Percentiles rank a stretch among this genome's conserved stretches.
phyloP scores from a whole-genome alignment of 768 basidiomycete genomes.

The Serendipita indica region DNA sequence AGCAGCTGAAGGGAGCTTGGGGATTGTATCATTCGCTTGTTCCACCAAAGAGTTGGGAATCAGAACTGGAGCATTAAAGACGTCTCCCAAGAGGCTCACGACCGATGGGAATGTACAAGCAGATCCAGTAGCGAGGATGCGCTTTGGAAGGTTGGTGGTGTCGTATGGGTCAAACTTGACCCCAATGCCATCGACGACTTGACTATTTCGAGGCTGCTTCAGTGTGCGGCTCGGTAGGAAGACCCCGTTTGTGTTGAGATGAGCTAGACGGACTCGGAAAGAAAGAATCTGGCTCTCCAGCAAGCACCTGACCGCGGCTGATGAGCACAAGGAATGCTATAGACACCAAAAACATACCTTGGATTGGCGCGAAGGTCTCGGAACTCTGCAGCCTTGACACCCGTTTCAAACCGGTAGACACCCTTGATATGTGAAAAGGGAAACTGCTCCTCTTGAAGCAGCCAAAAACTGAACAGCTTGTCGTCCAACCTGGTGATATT shows the following conservation, averaged over 20 bases:
- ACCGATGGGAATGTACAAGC: slow-evolving; percentile 76
- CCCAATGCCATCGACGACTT: slow-evolving; percentile 32
- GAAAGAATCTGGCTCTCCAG: slow-evolving; percentile 68
- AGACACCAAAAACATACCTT: slow-evolving; percentile 25
- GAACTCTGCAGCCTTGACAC: slow-evolving; percentile 78
- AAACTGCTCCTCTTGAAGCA: slow-evolving; percentile 62
- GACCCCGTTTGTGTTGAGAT: slow-evolving; percentile 47
- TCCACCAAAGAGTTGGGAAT: slow-evolving; percentile 64
- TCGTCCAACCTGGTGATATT: slow-evolving; percentile 53
- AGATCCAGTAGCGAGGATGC: slow-evolving; percentile 60
- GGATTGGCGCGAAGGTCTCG: slow-evolving; percentile 81
- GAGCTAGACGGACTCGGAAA: slow-evolving; percentile 70
- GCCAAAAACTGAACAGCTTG: slow-evolving; percentile 83
- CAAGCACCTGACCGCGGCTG: slow-evolving; percentile 31
- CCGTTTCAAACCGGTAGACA: slow-evolving; percentile 76
- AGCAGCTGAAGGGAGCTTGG: slow-evolving; percentile 23
- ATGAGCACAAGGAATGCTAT: background rate
- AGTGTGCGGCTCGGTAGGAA: slow-evolving; percentile 30
- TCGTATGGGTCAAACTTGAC: slow-evolving; percentile 72
- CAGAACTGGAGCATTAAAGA: slow-evolving; percentile 70
- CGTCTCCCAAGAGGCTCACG: slow-evolving; percentile 62
- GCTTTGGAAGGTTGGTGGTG: slow-evolving; percentile 42
- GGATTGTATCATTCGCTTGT: background rate
- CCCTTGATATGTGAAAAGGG: slow-evolving; percentile 71
- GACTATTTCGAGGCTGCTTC: slow-evolving; percentile 17